phyloP scores from a whole-genome alignment of 1,284 basidiomycete genomes.

The Apiotrichum domesticum region DNA sequence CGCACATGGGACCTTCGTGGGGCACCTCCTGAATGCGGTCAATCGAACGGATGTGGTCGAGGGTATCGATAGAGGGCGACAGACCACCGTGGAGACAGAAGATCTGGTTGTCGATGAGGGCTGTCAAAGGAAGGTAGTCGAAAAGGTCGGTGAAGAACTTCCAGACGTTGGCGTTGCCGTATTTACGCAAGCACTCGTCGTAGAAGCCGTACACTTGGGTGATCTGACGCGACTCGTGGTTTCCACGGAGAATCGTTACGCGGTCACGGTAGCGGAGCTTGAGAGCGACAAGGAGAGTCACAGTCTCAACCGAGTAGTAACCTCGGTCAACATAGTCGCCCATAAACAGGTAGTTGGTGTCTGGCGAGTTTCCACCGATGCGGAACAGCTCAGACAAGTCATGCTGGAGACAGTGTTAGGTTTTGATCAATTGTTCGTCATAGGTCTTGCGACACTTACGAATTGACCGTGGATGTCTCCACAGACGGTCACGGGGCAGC shows the following conservation, averaged over 20 bases:
- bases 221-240: conserved; percentile 98
- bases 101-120: conserved; percentile 98
- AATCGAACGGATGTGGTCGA: conserved; percentile 97
- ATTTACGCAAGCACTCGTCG: conserved; percentile 98
- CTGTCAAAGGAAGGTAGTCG: conserved; percentile 94
- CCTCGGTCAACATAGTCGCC: conserved; percentile 99
- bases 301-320: conserved; percentile 99
- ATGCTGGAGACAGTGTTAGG: conserved; percentile 56
- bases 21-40: conserved; percentile 98
- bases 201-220: conserved; percentile 99
- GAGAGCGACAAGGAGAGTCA: conserved; percentile 94
- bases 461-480: conserved; percentile 99
- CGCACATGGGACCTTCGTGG: conserved; percentile 99
- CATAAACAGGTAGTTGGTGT: conserved; percentile 99
- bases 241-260: conserved; percentile 95
- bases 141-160: conserved; percentile 99
- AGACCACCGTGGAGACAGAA: conserved; percentile 98
- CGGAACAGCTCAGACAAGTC: conserved; percentile 98
- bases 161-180: conserved; percentile 99
- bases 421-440: no score
- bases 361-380: conserved; percentile 97
- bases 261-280: conserved; percentile 98
- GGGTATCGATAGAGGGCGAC: conserved; percentile 97
- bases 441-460: conserved; percentile 56
- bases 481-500: conserved; percentile 95